Base-by-base conservation (phyloP, 768 basidiomycete species). In the Phaeolepiota aurea region DNA sequence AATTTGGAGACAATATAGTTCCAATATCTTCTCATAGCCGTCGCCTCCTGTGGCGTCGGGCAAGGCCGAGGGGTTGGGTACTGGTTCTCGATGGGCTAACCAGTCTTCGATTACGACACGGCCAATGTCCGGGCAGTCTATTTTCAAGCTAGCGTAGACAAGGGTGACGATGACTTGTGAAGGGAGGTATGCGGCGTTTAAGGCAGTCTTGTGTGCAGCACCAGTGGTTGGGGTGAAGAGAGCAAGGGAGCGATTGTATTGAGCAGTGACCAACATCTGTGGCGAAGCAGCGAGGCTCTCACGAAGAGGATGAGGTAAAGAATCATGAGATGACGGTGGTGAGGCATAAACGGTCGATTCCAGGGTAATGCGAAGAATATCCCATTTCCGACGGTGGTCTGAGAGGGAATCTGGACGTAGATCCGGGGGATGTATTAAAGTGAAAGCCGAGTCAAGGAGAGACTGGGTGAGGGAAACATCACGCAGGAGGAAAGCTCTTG, bases 351-450 rank as follows among this genome's bases (percentile, higher is more conserved):
- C 60, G 1, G 81, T 86, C 1, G 80, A 76, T 54, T 90, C 87
- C 41, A 88, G 71, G 0, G 87, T 90, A 46, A 91, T 82, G 18
- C 88, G 74, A 4, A 91, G 77, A 42, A 91, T 77, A 52, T 91
- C 87, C 88, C 88, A 91, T 63, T 88, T 89, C 42, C 79, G 69
- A 13, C 87, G 76, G 44, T 77, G 65, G 15, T 71, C 61, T 41
- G 70, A 65, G 3, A 77, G 65, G 2, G 50, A 35, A 44, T 79
- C 78, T 10, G 56, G 50, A 5, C 49, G 22, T 4, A 44, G 44
- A 21, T 48, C 40, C 3, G 64, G 76, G 2, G 67, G 64, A 12
- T 54, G 68, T 46, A 91, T 52, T 21, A 85, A 58, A 5, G 73
- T 53, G 55, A 88, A 87, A 0, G 86, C 87, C 5, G 83, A 76